Conservation (phyloP, 2,329 filamentous ascomycete species). For the Tolypocladium tropicale region DNA sequence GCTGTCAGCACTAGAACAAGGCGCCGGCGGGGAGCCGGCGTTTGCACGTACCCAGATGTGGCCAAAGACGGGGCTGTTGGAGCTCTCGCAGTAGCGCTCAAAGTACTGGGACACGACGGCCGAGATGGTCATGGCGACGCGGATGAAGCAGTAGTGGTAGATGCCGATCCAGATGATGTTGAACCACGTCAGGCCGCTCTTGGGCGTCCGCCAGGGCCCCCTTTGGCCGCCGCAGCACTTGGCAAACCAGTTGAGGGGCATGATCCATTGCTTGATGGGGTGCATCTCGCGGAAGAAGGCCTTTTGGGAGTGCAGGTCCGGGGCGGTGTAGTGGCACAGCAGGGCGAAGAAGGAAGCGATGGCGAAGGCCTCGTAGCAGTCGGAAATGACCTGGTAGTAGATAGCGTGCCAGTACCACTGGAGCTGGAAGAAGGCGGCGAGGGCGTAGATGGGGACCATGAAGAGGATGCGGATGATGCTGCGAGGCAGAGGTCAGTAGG, state of each 20-base stretch:
- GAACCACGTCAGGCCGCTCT: conserved; percentile 81
- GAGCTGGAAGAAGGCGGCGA: conserved; percentile 64
- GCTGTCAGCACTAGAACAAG: background rate
- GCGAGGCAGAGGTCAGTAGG: background rate
- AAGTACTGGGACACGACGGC: conserved; percentile 63
- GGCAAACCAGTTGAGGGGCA: conserved; percentile 60
- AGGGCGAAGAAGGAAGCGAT: conserved; percentile 81
- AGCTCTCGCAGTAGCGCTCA: conserved; percentile 67
- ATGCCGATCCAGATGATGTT: conserved; percentile 76
- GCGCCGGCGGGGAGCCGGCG: background rate
- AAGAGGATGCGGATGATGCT: conserved; percentile 81
- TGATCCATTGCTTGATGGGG: conserved; percentile 62
- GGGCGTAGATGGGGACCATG: conserved; percentile 75
- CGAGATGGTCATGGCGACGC: conserved; percentile 68
- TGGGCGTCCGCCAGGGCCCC: conserved; percentile 62
- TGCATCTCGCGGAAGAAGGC: conserved; percentile 63
- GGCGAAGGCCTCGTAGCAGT: conserved; percentile 84
- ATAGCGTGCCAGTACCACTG: conserved; percentile 67
- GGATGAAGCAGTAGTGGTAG: conserved; percentile 79
- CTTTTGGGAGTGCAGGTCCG: conserved; percentile 71
- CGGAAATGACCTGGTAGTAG: conserved; percentile 71
- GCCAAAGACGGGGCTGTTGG: conserved; percentile 66
- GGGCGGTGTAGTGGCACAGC: conserved; percentile 70
- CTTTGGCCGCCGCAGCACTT: conserved; percentile 59
- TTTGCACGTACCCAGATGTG: conserved; percentile 62